These are phyloP conservation scores for Yamadazyma takamatsuzukensis DNA, from an alignment of 805 yeast genomes.

Conservation along the genomic window DNA sequence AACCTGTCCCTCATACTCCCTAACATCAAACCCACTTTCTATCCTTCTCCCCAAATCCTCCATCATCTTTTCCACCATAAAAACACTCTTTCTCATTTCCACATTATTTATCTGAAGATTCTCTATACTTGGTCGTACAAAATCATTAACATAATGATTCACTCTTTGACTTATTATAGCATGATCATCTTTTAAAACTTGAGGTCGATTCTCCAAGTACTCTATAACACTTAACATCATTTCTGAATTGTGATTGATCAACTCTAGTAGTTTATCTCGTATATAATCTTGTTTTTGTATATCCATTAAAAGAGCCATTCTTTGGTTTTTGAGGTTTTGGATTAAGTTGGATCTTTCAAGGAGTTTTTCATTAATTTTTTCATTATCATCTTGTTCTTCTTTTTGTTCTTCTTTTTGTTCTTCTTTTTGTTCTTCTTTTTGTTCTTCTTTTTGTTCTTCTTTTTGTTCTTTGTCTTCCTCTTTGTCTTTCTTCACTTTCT, in stretches of 20 bases:
- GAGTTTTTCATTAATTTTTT: not conserved
- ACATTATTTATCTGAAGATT: slow-evolving; percentile 7
- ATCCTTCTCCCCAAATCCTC: not conserved
- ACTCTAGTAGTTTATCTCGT: slow-evolving; percentile 25
- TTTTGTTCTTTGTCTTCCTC: too few species aligned
- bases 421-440: not conserved
- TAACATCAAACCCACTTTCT: not conserved
- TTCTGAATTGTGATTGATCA: slow-evolving; percentile 31
- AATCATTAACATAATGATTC: slow-evolving; percentile 5
- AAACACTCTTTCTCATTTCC: slow-evolving; percentile 8
- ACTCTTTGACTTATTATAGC: slow-evolving; percentile 5
- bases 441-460: not conserved
- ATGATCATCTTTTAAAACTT: slow-evolving; percentile 12
- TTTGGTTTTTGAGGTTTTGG: slow-evolving; percentile 20
- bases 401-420: not conserved
- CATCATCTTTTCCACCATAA: slow-evolving; percentile 5
- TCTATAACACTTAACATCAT: slow-evolving; percentile 31
- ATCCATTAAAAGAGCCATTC: slow-evolving; percentile 32
- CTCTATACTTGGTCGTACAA: slow-evolving; percentile 3
- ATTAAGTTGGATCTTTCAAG: slow-evolving; percentile 5
- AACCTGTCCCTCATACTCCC: slow-evolving; percentile 14
- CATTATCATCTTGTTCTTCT: slow-evolving; percentile 7
- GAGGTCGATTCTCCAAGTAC: slow-evolving; percentile 22
- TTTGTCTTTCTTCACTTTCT: slow-evolving; percentile 1
- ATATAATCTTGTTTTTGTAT: slow-evolving; percentile 37